Percentiles rank a stretch among this genome's conserved stretches.
These are phyloP conservation scores for Pestalotiopsis fici DNA, from an alignment of 2,329 filamentous ascomycete genomes.

Conservation along the genomic window DNA sequence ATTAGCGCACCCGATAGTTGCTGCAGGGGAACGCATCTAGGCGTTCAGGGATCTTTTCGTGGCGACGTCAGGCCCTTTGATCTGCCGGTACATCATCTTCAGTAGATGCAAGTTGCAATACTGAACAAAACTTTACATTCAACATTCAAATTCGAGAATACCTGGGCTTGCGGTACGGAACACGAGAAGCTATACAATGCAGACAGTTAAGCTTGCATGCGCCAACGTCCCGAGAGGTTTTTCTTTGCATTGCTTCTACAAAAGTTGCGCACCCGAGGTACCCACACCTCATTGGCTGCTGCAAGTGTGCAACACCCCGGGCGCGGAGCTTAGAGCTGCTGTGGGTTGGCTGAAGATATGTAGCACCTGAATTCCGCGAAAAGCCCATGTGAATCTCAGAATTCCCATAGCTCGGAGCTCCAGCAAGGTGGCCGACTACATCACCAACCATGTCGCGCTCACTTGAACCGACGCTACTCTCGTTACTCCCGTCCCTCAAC, in stretches of 20 bases:
- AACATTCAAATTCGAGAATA: no score
- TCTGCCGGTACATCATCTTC: not conserved
- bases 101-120: not conserved
- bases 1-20: not conserved
- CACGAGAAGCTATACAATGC: no score
- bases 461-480: slow-evolving; percentile 72
- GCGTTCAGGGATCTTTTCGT: not conserved
- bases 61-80: not conserved
- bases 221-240: no score
- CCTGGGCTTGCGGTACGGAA: no score
- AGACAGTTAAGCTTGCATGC: no score
- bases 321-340: not conserved
- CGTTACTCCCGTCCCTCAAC: slow-evolving; percentile 72
- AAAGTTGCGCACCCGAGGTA: no score
- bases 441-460: slow-evolving; percentile 65
- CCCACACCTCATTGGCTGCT: not conserved
- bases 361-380: not conserved
- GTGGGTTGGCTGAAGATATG: not conserved
- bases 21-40: slow-evolving; percentile 1
- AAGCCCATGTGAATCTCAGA: not conserved
- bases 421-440: not conserved
- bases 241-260: no score
- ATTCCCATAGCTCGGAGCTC: not conserved
- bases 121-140: not conserved
- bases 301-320: not conserved